Evolutionary conservation across 352 stramenopile species (phyloP).

Genomic region (Globisporangium sylvaticum): DNA sequence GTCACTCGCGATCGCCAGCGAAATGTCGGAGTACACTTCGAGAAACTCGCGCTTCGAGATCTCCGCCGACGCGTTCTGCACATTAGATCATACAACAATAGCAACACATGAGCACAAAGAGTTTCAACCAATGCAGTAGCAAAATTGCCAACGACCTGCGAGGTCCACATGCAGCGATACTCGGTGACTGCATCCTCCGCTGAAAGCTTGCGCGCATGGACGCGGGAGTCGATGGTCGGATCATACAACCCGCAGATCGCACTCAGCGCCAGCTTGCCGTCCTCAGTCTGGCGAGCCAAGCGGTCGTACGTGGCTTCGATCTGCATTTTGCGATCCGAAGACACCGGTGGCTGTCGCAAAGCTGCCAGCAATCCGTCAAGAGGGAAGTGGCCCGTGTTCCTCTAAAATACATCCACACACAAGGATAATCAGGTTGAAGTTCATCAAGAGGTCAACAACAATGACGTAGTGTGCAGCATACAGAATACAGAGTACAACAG

Average conservation of each 20-base stretch:
- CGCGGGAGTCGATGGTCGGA: conserved; percentile 53
- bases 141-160: conserved; percentile 20
- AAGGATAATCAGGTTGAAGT: background rate
- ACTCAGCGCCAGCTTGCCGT: conserved; percentile 43
- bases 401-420: conserved; percentile 5
- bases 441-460: background rate
- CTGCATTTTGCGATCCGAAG: conserved; percentile 25
- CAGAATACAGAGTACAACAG: background rate
- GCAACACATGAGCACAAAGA: background rate
- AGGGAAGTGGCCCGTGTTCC: conserved; percentile 57
- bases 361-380: conserved; percentile 36
- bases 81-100: background rate
- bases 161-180: conserved; percentile 46
- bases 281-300: conserved; percentile 23
- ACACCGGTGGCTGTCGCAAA: conserved; percentile 34
- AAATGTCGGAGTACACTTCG: conserved; percentile 73
- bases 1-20: conserved; percentile 52
- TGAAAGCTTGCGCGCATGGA: conserved; percentile 34
- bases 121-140: background rate
- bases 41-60: conserved; percentile 56
- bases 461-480: background rate
- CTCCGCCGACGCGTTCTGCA: conserved; percentile 14
- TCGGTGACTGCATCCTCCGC: conserved; percentile 28
- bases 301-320: conserved; percentile 46
- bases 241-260: conserved; percentile 49